Evolutionary conservation across 345 rosid species (phyloP).

Genomic region (Eucalyptus urophylla): DNA sequence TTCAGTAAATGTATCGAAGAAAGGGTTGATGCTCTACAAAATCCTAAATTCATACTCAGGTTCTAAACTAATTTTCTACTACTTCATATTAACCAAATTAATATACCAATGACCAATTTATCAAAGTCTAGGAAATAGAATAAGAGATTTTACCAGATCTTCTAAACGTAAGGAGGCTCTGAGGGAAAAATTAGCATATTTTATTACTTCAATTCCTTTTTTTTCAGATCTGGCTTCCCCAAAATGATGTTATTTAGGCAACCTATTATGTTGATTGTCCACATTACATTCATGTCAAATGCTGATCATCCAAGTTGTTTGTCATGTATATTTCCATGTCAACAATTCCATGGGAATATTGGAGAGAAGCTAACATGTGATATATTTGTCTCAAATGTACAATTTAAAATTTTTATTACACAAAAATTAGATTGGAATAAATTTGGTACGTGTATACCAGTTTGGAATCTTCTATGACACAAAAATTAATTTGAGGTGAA

Average conservation of each 20-base stretch:
- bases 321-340: neutral
- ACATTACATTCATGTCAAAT: neutral
- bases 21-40: neutral
- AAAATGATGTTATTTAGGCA: neutral
- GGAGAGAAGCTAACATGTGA: neutral
- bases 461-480: too few species aligned
- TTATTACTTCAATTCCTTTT: too few species aligned
- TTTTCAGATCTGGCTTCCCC: neutral
- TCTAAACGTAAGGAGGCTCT: neutral
- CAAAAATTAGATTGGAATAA: too few species aligned
- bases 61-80: neutral
- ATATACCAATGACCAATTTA: too few species aligned
- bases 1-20: neutral
- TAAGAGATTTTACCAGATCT: neutral
- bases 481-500: too few species aligned
- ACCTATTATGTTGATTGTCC: neutral
- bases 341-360: neutral
- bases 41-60: neutral
- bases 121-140: too few species aligned
- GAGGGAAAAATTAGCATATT: neutral
- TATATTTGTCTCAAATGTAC: rapidly evolving
- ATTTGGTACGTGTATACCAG: rapidly evolving
- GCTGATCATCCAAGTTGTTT: neutral
- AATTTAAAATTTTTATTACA: too few species aligned
- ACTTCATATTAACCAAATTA: too few species aligned